These are phyloP conservation scores for Rhodotorula paludigena DNA, from an alignment of 768 basidiomycete species.

Conservation along the genomic window DNA sequence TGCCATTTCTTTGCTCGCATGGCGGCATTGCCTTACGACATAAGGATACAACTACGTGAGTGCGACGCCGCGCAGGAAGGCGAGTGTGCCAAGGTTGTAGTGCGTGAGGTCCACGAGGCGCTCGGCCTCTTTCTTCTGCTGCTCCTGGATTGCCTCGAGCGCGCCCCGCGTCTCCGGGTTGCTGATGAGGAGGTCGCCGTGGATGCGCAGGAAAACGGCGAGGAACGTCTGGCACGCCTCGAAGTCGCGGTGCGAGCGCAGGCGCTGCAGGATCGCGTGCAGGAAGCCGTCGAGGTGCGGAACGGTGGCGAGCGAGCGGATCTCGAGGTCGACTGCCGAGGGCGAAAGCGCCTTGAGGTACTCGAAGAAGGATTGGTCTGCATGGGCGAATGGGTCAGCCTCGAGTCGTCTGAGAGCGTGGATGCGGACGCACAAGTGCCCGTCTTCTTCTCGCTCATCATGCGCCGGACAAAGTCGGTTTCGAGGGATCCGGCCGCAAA, in stretches of 20 bases:
- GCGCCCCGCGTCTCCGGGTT: slow-evolving; percentile 61
- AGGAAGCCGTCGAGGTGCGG: slow-evolving; percentile 66
- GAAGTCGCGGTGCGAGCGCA: slow-evolving; percentile 78
- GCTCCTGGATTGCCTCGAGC: slow-evolving; percentile 58
- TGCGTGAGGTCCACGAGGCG: slow-evolving; percentile 55
- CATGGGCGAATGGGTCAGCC: neutral
- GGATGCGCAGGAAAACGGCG: slow-evolving; percentile 74
- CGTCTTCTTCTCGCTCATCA: slow-evolving; percentile 56
- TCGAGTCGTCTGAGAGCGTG: neutral
- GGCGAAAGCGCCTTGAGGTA: slow-evolving; percentile 82
- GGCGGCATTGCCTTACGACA: too few species aligned
- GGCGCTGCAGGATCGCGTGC: slow-evolving; percentile 64
- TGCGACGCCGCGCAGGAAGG: slow-evolving; percentile 43
- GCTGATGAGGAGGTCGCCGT: slow-evolving; percentile 69
- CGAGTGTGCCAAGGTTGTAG: slow-evolving; percentile 48
- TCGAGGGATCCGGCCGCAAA: slow-evolving; percentile 57
- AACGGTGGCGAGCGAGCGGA: slow-evolving; percentile 68
- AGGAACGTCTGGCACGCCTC: slow-evolving; percentile 89
- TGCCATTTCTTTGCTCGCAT: too few species aligned
- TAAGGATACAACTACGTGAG: slow-evolving; percentile 5
- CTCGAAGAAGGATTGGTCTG: slow-evolving; percentile 76
- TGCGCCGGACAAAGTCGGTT: slow-evolving; percentile 66
- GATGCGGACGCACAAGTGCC: slow-evolving; percentile 62
- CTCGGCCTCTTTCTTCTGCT: slow-evolving; percentile 71
- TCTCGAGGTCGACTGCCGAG: slow-evolving; percentile 81